Conservation (phyloP, 1,284 basidiomycete genomes). For the Ceratobasidium sp. region DNA sequence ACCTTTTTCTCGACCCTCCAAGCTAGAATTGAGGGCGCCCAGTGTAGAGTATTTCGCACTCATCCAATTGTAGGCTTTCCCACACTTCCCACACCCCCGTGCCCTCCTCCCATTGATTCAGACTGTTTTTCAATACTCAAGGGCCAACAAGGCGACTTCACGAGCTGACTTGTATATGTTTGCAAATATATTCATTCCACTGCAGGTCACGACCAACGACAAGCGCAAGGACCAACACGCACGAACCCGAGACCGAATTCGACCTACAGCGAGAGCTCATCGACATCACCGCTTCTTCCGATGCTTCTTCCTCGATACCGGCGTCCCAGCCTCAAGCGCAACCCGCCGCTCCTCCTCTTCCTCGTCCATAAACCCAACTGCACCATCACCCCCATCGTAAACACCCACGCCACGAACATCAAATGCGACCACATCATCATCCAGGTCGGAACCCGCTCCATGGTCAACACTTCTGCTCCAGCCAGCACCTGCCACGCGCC, state of each 20-base stretch:
- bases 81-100: too few species aligned
- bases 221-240: neutral
- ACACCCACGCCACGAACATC: neutral
- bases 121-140: too few species aligned
- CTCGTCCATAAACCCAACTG: conserved; percentile 56
- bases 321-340: conserved; percentile 14
- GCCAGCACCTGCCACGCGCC: neutral
- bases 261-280: neutral
- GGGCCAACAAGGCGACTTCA: too few species aligned
- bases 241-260: neutral
- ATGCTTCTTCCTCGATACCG: conserved; percentile 10
- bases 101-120: too few species aligned
- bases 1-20: too few species aligned
- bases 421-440: conserved; percentile 9
- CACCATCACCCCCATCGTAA: neutral
- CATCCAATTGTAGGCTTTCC: too few species aligned
- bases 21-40: too few species aligned
- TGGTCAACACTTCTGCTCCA: neutral
- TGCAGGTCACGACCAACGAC: neutral
- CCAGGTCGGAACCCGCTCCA: neutral
- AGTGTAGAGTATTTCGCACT: too few species aligned
- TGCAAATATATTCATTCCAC: too few species aligned
- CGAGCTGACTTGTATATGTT: too few species aligned
- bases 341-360: conserved; percentile 54
- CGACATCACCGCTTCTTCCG: conserved; percentile 27